Base-by-base conservation (phyloP, 352 stramenopile species). In the Phytopythium aichiense region DNA sequence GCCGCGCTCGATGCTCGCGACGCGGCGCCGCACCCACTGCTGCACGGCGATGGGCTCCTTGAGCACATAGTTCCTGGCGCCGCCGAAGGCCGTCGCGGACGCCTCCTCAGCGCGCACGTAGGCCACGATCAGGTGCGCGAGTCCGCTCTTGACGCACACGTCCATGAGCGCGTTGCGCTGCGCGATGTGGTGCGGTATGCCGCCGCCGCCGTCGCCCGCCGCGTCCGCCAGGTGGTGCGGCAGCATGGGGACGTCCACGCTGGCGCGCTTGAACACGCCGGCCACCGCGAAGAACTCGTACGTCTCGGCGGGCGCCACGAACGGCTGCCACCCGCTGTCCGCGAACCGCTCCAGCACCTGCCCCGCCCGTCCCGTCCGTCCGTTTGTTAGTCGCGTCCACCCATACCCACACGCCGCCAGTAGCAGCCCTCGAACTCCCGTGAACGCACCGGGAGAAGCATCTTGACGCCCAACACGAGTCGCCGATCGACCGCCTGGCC, bases 221-320 rank as follows among this genome's bases (percentile, higher is more conserved):
- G 71, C 15, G 60, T 61, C 18, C 45, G 31, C 35, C 43, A 70
- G 28, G 12, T 73, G 67, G 33, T 73, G 69, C 48, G 56, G 64
- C 45, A 82, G 68, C 43, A 89, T 61, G 51, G 86, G 81, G 20
- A 62, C 52, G 56, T 92, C 79, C 57, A 94, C 74, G 45, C 86
- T 77, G 28, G 73, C 71, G 38, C 72, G 79, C 38, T 76, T 77
- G 56, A 90, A 95, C 22, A 95, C 72, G 23, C 85, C 85, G 1
- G 85, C 88, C 43, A 89, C 83, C 25, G 77, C 81, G 58, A 94
- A 92, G 68, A 92, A 87, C 76, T 94, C 85, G 66, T 88, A 94
- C 25, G 83, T 92, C 79, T 94, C 85, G 9, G 77, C 83, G 15
- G 85, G 85, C 38, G 89, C 81, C 35, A 87, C 79, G 71, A 92